Evolutionary conservation across 179 eudicot genomes (phyloP), one percentile per base, ranked within the genome.

Genomic region (Silene noctiflora): DNA sequence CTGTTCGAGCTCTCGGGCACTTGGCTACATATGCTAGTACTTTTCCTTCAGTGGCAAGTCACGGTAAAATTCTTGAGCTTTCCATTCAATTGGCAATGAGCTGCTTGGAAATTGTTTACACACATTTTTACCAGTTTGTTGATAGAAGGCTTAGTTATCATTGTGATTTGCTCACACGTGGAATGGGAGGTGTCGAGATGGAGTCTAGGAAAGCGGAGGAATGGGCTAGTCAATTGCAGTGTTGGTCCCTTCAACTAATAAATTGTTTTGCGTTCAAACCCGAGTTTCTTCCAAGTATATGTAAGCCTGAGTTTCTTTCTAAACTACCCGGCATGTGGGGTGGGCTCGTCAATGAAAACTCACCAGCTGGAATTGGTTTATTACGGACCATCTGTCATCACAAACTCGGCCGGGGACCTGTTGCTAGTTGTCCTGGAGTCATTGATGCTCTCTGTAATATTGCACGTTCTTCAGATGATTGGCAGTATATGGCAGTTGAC

Each of bases 131-230:
- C 84, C 96, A 86, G 73, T 84, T 80, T 69, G 90, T 77, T 76
- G 96, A 89, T 70, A 80, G 91, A 82, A 84, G 96, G 71, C 89
- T 89, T 39, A 83, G 93, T 64, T 89, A 91, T 77, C 96, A 91
- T 66, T 89, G 96, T 80, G 96, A 91, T 82, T 87, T 91, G 53
- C 89, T 91, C 11, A 91, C 96, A 21, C 91, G 93, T 76, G 96
- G 96, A 35, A 91, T 91, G 96, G 96, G 96, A 39, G 96, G 96
- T 35, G 90, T 91, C 61, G 96, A 91, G 80, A 91, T 91, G 96
- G 96, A 91, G 80, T 91, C 96, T 2, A 87, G 96, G 82, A 91
- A 91, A 80, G 90, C 96, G 4, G 96, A 91, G 79, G 96, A 91
- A 81, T 91, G 96, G 96, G 96, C 96, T 76, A 91, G 96, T 79